Evolutionary conservation across 2,329 filamentous ascomycete species (phyloP).

Genomic region (Coniochaeta ligniaria): DNA sequence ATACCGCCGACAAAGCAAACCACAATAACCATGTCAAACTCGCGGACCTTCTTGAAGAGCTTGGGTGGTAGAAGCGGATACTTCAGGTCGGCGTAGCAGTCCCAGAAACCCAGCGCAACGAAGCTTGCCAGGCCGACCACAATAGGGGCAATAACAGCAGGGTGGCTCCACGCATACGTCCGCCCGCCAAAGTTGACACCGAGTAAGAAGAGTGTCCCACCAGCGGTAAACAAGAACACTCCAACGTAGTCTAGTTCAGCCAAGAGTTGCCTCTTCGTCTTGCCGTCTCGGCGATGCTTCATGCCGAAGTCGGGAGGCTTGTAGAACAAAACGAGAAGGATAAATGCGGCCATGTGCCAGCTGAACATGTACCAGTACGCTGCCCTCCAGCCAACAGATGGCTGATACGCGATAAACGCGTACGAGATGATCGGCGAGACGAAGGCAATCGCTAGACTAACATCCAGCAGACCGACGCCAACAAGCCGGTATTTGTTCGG

Average conservation of each 20-base stretch:
- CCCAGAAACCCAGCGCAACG: constrained; percentile 21
- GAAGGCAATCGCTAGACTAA: constrained; percentile 13
- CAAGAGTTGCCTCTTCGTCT: constrained; percentile 15
- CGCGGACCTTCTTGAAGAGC: constrained; percentile 19
- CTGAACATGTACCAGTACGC: constrained; percentile 13
- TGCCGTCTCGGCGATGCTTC: constrained; percentile 19
- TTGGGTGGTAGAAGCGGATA: constrained; percentile 20
- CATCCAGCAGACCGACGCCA: constrained; percentile 26
- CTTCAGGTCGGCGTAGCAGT: constrained; percentile 16
- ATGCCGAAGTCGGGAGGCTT: constrained; percentile 25
- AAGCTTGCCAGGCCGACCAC: constrained; percentile 19
- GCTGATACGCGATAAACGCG: constrained; percentile 23
- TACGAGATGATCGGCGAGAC: constrained; percentile 23
- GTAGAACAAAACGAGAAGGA: constrained; percentile 20
- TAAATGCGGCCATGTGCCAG: constrained; percentile 12
- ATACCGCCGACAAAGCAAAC: constrained; percentile 23
- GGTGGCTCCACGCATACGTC: constrained; percentile 20
- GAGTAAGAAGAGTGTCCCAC: constrained; percentile 18
- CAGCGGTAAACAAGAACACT: constrained; percentile 17
- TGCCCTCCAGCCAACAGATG: constrained; percentile 10
- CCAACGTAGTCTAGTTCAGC: constrained; percentile 17
- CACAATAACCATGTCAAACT: constrained; percentile 21
- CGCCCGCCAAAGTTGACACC: constrained; percentile 21
- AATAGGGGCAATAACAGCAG: constrained; percentile 20
- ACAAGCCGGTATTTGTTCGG: constrained; percentile 16